Evolutionary conservation across 192 early-diverging fungal species (phyloP).

Genomic region (Coemansia sp.): DNA sequence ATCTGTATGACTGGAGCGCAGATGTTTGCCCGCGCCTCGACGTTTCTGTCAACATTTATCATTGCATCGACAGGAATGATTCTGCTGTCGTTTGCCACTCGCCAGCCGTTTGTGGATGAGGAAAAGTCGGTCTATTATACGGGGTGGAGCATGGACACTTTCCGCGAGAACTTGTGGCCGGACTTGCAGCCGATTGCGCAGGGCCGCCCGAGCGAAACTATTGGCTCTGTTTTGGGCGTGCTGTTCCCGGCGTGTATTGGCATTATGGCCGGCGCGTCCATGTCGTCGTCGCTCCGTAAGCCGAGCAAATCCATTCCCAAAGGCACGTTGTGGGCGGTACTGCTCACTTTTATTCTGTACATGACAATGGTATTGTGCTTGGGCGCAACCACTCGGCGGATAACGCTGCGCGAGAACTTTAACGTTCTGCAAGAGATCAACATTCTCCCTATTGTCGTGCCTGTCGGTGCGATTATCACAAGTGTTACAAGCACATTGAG

Average conservation of each 20-base stretch:
- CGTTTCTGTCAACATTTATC: conserved; percentile 58
- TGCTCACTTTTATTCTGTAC: conserved; percentile 59
- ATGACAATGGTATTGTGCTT: conserved; percentile 56
- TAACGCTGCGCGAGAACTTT: conserved; percentile 60
- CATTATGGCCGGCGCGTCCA: conserved; percentile 68
- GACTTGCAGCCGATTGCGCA: conserved; percentile 48
- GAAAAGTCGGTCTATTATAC: conserved; percentile 61
- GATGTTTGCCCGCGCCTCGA: conserved; percentile 61
- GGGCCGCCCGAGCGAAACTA: conserved; percentile 53
- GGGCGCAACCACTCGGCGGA: conserved; percentile 59
- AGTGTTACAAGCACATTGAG: conserved; percentile 64
- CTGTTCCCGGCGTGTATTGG: conserved; percentile 72
- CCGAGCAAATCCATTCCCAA: conserved; percentile 67
- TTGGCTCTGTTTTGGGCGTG: conserved; percentile 60
- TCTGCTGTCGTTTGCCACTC: conserved; percentile 60
- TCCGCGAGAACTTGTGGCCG: conserved; percentile 68
- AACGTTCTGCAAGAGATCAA: conserved; percentile 68
- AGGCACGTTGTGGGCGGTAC: conserved; percentile 65
- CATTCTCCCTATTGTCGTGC: conserved; percentile 56
- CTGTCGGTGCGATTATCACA: conserved; percentile 60
- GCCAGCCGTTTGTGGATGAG: conserved; percentile 55
- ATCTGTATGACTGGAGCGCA: conserved; percentile 62
- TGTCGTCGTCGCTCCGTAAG: conserved; percentile 68
- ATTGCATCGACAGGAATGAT: conserved; percentile 58
- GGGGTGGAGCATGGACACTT: conserved; percentile 58